These are phyloP conservation scores for Chaetomidium leptoderma DNA, from an alignment of 495 filamentous ascomycete species.

Conservation along the genomic window DNA sequence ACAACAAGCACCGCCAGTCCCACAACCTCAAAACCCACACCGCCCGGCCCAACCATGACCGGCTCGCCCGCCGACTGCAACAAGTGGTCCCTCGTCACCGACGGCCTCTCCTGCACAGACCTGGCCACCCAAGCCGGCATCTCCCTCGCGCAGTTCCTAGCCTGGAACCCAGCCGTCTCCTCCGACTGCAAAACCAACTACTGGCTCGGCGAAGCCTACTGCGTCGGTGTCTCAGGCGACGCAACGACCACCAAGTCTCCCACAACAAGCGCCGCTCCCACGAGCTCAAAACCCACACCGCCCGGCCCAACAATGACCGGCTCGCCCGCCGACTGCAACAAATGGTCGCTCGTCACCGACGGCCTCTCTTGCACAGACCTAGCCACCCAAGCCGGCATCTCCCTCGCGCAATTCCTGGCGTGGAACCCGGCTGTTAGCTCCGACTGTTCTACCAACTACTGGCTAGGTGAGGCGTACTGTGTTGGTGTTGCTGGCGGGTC, in stretches of 20 bases:
- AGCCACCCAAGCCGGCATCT: conserved; percentile 11
- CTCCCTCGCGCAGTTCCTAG: background rate
- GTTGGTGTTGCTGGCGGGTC: conserved; percentile 13
- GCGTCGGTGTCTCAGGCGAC: background rate
- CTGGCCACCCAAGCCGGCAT: background rate
- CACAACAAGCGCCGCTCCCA: too few relatives aligned
- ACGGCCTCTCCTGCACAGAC: background rate
- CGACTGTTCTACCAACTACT: conserved; percentile 17
- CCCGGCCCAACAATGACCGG: conserved; percentile 22
- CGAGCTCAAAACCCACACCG: too few relatives aligned
- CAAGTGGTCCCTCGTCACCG: background rate
- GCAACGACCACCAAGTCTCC: background rate
- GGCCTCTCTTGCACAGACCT: conserved; percentile 9
- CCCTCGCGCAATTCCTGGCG: conserved; percentile 14
- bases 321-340: conserved; percentile 20
- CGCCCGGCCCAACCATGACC: background rate
- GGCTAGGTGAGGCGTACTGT: conserved; percentile 24
- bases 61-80: conserved; percentile 6
- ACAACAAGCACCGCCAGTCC: background rate
- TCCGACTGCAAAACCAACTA: background rate
- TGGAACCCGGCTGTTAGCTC: conserved; percentile 20
- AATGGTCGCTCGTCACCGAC: conserved; percentile 16
- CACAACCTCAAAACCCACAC: background rate
- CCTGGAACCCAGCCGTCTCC: conserved; percentile 4
- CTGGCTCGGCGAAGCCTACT: background rate